Base-by-base conservation (phyloP, 2,329 filamentous ascomycete species). In the Colletotrichum sansevieriae region DNA sequence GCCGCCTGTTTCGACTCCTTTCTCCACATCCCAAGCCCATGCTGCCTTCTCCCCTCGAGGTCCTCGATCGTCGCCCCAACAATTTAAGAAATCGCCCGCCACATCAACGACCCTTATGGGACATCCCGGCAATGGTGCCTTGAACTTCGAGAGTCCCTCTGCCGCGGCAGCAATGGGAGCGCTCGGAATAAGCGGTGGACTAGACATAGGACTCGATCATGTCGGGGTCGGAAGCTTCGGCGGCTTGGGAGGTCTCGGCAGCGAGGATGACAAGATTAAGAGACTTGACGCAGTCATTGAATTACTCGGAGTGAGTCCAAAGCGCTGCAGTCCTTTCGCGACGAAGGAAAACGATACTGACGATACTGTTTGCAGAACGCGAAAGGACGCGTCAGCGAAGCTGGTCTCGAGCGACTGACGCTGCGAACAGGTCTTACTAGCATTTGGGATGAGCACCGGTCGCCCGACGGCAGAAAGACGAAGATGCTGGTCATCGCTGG, bases 381-480 rank as follows among this genome's bases (percentile, higher is more conserved):
- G 73, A 87, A 88, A 71, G 91, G 91, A 4, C 81, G 90, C 46
- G 89, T 95, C 43, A 93, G 91, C 72, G 91, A 93, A 74, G 89
- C 91, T 35, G 91, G 91, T 2, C 83, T 96, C n/a, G 89, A 92
- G 76, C 85, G 91, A 62, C 81, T 95, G 35, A 91, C 89, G 9
- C 87, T 88, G 73, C 84, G 88, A 63, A 84, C 91, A 62, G 91
- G 91, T n/a, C 81, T 92, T 44, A 90, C 91, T 70, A 85, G 84
- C 64, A 78, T 91, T 12, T 89, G 87, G 81, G 88, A 91, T 72
- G 83, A 84, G 33, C 75, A 83, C 52, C 82, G 79, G 49, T 82
- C 82, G 35, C 80, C 80, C 18, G 81, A 81, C 33, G 82, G 83
- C 18, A 82, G 82, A 46, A 86, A 85, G 72, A 81, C 82, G 62